Percentiles rank a stretch among this genome's conserved stretches.
Conservation (phyloP, 495 filamentous ascomycete genomes). For the Penicillium ochrochloron region DNA sequence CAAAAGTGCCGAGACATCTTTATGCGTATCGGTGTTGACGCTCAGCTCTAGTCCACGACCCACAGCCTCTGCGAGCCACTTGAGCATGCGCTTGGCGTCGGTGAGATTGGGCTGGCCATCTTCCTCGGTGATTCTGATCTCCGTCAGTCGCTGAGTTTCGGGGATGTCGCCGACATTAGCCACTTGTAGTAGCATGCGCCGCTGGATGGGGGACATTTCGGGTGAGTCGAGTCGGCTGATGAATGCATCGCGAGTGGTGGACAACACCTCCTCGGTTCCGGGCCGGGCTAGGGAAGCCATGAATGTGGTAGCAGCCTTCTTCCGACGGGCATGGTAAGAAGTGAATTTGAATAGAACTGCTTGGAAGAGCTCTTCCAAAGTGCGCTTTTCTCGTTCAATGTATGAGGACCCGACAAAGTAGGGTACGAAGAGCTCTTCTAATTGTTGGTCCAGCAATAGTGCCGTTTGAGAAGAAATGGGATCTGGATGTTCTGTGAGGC, state of each 20-base stretch:
- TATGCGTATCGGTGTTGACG: slow-evolving; percentile 84
- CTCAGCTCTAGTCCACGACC: slow-evolving; percentile 90
- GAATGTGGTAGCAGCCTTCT: slow-evolving; percentile 86
- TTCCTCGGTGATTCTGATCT: slow-evolving; percentile 87
- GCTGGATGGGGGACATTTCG: slow-evolving; percentile 81
- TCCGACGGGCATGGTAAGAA: slow-evolving; percentile 83
- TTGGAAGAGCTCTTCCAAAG: slow-evolving; percentile 88
- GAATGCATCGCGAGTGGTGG: slow-evolving; percentile 78
- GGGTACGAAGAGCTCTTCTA: slow-evolving; percentile 95
- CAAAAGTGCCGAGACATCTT: slow-evolving; percentile 87
- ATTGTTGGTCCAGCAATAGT: slow-evolving; percentile 86
- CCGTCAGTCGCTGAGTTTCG: slow-evolving; percentile 57
- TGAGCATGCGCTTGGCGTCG: slow-evolving; percentile 95
- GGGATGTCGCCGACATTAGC: slow-evolving; percentile 66
- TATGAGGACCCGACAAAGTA: slow-evolving; percentile 94
- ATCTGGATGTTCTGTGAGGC: slow-evolving; percentile 93
- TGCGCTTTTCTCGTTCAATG: slow-evolving; percentile 90
- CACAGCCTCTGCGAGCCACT: slow-evolving; percentile 96
- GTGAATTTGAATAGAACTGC: slow-evolving; percentile 95
- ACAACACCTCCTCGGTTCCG: slow-evolving; percentile 72
- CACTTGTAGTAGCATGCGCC: slow-evolving; percentile 81
- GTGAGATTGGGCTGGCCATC: slow-evolving; percentile 82
- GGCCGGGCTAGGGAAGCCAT: slow-evolving; percentile 89
- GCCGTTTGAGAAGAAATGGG: slow-evolving; percentile 85
- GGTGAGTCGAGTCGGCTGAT: slow-evolving; percentile 83